These are phyloP conservation scores for Dacryopinax primogenitus DNA, from an alignment of 768 basidiomycete species.

Conservation along the genomic window DNA sequence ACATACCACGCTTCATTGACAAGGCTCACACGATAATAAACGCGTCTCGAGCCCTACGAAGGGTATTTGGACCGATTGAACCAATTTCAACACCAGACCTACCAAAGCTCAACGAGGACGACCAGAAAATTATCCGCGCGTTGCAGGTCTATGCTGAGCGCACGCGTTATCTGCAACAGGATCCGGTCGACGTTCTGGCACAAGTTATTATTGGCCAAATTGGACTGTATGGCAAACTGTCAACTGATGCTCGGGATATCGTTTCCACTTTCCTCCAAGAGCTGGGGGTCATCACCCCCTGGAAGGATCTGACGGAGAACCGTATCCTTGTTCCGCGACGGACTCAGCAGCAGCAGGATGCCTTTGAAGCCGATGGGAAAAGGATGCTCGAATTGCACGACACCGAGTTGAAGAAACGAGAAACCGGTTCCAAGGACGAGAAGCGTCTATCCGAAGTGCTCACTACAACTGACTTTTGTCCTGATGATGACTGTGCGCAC, in stretches of 20 bases:
- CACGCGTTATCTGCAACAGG: conserved; percentile 35
- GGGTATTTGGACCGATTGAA: conserved; percentile 1
- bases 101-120: conserved; percentile 13
- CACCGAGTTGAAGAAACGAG: conserved; percentile 1
- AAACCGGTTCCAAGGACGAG: conserved; percentile 3
- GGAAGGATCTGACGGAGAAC: conserved; percentile 54
- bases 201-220: conserved; percentile 49
- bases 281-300: conserved; percentile 62
- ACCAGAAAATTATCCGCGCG: conserved; percentile 22
- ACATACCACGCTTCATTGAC: conserved; percentile 19
- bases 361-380: conserved; percentile 6
- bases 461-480: conserved; percentile 56
- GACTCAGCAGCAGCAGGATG: not conserved
- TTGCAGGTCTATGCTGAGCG: conserved; percentile 22
- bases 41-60: conserved; percentile 10
- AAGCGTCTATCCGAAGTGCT: conserved; percentile 8
- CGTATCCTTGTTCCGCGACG: conserved; percentile 26
- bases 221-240: conserved; percentile 26
- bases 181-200: conserved; percentile 46
- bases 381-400: conserved; percentile 4
- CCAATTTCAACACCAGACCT: not conserved
- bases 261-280: conserved; percentile 41
- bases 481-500: conserved; percentile 48
- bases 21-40: conserved; percentile 19
- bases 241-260: conserved; percentile 26